Conservation (phyloP, 768 basidiomycete species). For the Phlebiopsis gigantea region DNA sequence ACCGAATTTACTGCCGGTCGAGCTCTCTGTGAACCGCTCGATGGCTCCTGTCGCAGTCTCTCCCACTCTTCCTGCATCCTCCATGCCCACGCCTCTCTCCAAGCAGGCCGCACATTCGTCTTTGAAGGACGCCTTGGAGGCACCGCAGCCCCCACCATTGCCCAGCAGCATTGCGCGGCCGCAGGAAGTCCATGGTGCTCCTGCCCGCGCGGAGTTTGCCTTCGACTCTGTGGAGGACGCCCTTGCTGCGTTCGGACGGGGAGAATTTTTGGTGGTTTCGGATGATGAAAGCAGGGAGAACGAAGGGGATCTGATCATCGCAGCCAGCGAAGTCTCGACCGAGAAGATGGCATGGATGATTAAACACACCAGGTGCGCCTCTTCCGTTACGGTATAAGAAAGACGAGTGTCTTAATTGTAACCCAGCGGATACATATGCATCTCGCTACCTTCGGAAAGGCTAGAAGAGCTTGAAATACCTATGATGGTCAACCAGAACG, state of each 20-base stretch:
- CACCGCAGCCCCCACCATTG: not conserved
- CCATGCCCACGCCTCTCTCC: not conserved
- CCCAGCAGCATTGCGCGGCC: slow-evolving; percentile 14
- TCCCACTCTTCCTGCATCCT: slow-evolving; percentile 1
- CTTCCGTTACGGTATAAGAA: slow-evolving; percentile 12
- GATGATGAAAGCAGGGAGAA: slow-evolving; percentile 96
- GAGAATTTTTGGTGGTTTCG: slow-evolving; percentile 95
- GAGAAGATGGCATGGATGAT: slow-evolving; percentile 99
- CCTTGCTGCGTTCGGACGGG: slow-evolving; percentile 64
- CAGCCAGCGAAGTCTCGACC: slow-evolving; percentile 78
- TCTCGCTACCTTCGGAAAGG: slow-evolving; percentile 71
- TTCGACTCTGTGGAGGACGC: slow-evolving; percentile 85
- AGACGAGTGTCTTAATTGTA: not conserved
- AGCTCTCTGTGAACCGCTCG: not conserved
- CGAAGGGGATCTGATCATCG: slow-evolving; percentile 93
- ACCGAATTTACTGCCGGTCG: not conserved
- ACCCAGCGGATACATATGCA: slow-evolving; percentile 87
- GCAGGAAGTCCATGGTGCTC: slow-evolving; percentile 17
- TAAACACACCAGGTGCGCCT: slow-evolving; percentile 81
- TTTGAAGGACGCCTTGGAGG: not conserved
- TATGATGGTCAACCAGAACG: slow-evolving; percentile 91
- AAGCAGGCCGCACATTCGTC: slow-evolving; percentile 3
- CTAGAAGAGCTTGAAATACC: slow-evolving; percentile 77
- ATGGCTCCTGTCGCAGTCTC: slow-evolving; percentile 16
- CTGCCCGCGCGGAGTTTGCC: slow-evolving; percentile 36